Evolutionary conservation across 176 grass and related monocot species (phyloP).

Genomic region (Aegilops tauschii): DNA sequence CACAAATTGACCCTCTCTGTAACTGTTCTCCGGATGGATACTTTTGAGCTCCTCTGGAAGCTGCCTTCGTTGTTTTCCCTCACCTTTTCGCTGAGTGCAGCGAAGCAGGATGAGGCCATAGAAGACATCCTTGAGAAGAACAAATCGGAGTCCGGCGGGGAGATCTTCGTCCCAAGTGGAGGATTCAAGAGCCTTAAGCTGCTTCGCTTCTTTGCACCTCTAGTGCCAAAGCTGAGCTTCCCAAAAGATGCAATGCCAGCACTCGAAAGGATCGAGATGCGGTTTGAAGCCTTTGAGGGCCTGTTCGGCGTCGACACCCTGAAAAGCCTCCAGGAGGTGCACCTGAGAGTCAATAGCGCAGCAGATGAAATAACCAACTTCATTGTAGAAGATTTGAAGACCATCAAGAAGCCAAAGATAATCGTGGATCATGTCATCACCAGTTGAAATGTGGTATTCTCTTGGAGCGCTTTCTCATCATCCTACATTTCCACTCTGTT

Average conservation of each 20-base stretch:
- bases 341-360: not conserved
- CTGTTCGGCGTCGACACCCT: not conserved
- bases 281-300: not conserved
- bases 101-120: not conserved
- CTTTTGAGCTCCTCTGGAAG: not conserved
- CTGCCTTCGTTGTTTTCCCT: not conserved
- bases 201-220: not conserved
- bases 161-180: not conserved
- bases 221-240: not conserved
- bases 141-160: not conserved
- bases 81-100: not conserved
- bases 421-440: not conserved
- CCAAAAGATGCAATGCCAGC: not conserved
- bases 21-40: not conserved
- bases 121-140: not conserved
- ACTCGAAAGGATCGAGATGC: not conserved
- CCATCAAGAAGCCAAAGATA: not conserved
- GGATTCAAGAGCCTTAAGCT: not conserved
- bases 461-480: not conserved
- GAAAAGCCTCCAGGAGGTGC: not conserved
- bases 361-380: slow-evolving; percentile 4
- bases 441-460: not conserved
- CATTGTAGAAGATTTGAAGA: not conserved
- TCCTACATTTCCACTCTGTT: not conserved
- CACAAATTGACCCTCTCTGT: not conserved